Conservation (phyloP, 495 filamentous ascomycete genomes). For the Xanthoparmelia taractica region DNA sequence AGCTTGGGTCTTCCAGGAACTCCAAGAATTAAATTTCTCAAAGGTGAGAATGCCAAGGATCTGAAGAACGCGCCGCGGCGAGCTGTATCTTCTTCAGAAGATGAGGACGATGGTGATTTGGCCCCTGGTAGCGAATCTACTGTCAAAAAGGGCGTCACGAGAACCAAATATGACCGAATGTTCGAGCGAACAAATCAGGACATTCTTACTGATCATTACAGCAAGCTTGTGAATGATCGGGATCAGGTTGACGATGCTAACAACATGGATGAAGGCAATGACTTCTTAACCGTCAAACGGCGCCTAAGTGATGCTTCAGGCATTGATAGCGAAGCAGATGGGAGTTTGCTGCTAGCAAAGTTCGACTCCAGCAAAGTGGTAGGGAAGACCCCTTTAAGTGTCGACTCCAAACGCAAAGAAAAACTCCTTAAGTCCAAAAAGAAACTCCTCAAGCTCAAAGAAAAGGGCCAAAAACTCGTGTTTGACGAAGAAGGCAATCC, state of each 20-base stretch:
- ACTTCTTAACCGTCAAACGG: slow-evolving; percentile 85
- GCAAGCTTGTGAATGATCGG: slow-evolving; percentile 66
- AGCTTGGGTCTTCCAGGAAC: slow-evolving; percentile 85
- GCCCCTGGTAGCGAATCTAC: slow-evolving; percentile 29
- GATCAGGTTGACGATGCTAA: slow-evolving; percentile 33
- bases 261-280: slow-evolving; percentile 54
- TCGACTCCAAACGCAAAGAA: slow-evolving; percentile 88
- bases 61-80: slow-evolving; percentile 76
- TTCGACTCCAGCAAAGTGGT: slow-evolving; percentile 20
- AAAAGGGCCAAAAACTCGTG: slow-evolving; percentile 71
- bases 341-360: neutral
- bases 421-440: slow-evolving; percentile 92
- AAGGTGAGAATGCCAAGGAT: slow-evolving; percentile 76
- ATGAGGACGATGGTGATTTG: slow-evolving; percentile 49
- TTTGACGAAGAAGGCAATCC: slow-evolving; percentile 88
- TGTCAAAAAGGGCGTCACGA: slow-evolving; percentile 50
- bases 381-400: slow-evolving; percentile 50
- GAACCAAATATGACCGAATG: slow-evolving; percentile 95
- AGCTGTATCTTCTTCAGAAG: slow-evolving; percentile 43
- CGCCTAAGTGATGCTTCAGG: slow-evolving; percentile 49
- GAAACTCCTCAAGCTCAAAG: slow-evolving; percentile 79
- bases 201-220: slow-evolving; percentile 86
- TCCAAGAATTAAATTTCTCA: slow-evolving; percentile 84
- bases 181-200: slow-evolving; percentile 92
- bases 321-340: slow-evolving; percentile 13